These are phyloP conservation scores for Epichloe gansuensis DNA, from an alignment of 2,329 filamentous ascomycete species.

Conservation along the genomic window DNA sequence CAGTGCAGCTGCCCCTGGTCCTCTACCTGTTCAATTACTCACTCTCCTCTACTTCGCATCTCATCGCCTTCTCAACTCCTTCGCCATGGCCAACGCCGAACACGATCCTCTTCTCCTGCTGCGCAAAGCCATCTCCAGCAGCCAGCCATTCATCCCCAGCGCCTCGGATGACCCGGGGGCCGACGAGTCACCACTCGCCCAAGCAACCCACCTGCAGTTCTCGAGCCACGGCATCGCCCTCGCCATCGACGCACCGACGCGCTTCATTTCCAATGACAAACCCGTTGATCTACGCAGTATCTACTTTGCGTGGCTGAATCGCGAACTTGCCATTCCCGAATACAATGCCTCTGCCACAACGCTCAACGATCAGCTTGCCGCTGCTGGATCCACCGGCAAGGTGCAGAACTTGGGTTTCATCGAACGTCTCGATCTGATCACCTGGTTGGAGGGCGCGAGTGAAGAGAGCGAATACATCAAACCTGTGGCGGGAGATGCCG, in stretches of 20 bases:
- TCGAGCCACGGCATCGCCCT: constrained; percentile 48
- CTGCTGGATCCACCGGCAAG: constrained; percentile 46
- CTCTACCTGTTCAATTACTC: no score
- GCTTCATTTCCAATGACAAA: constrained; percentile 67
- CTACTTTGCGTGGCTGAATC: constrained; percentile 92
- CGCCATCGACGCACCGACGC: constrained; percentile 60
- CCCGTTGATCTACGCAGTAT: constrained; percentile 83
- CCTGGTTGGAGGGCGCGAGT: constrained; percentile 81
- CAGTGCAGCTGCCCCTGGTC: no score
- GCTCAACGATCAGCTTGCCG: constrained; percentile 64
- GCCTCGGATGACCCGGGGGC: constrained; percentile 53
- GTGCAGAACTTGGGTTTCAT: constrained; percentile 87
- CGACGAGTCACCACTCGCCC: constrained; percentile 51
- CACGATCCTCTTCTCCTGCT: constrained; percentile 73
- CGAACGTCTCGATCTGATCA: constrained; percentile 80
- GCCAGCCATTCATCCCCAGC: constrained; percentile 58
- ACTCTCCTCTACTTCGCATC: background rate
- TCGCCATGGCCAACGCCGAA: constrained; percentile 44
- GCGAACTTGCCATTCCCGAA: constrained; percentile 76
- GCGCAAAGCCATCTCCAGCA: constrained; percentile 66
- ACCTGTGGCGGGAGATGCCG: constrained; percentile 54
- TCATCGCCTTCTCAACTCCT: constrained; percentile 18
- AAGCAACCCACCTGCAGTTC: constrained; percentile 72
- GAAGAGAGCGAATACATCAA: constrained; percentile 91
- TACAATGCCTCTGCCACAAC: constrained; percentile 77